Conservation (phyloP, 805 yeast genomes). For the Candida multigemmis region DNA sequence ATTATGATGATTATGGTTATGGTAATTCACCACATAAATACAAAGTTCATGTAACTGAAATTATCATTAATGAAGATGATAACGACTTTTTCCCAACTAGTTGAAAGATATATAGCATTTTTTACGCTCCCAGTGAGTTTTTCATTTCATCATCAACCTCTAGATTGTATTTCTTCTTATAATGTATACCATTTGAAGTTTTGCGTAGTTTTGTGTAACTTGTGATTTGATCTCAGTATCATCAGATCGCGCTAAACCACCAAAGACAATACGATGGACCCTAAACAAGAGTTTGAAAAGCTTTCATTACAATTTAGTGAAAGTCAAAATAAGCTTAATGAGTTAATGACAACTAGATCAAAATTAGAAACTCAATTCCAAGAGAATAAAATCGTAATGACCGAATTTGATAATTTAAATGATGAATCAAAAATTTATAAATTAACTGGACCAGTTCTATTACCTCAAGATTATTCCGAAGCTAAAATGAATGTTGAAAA, state of each 20-base stretch:
- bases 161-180: no score
- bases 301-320: slow-evolving; percentile 36
- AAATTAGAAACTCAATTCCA: slow-evolving; percentile 88
- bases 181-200: no score
- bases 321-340: slow-evolving; percentile 39
- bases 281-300: slow-evolving; percentile 29
- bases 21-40: slow-evolving; percentile 16
- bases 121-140: background rate
- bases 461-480: slow-evolving; percentile 82
- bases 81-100: slow-evolving; percentile 18
- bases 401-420: slow-evolving; percentile 59
- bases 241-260: no score
- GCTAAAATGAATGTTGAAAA: slow-evolving; percentile 80
- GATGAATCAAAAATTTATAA: slow-evolving; percentile 76
- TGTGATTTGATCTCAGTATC: no score
- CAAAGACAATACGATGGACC: no score
- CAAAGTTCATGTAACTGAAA: slow-evolving; percentile 34
- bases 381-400: slow-evolving; percentile 83
- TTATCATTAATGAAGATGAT: slow-evolving; percentile 26
- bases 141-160: no score
- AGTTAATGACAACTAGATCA: slow-evolving; percentile 65
- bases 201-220: no score
- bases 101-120: slow-evolving; percentile 1
- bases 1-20: slow-evolving; percentile 9
- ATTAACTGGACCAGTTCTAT: slow-evolving; percentile 82